These are phyloP conservation scores for Ballota nigra DNA, from an alignment of 257 asterid species.

Conservation along the genomic window DNA sequence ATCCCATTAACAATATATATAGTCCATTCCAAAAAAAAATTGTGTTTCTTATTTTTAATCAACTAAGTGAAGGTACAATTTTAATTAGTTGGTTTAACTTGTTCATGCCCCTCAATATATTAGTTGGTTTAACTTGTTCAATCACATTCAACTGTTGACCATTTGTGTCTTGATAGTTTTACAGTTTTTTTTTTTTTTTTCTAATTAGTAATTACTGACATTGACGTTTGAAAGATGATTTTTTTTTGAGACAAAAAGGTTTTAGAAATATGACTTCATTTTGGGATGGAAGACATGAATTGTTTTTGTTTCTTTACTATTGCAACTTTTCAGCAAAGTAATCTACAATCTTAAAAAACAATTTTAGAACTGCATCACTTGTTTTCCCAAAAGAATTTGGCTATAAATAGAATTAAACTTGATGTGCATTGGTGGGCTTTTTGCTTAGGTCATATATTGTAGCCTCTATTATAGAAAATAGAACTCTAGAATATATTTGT, in stretches of 20 bases:
- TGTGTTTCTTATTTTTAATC: background rate
- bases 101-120: background rate
- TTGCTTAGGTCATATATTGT: background rate
- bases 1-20: background rate
- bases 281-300: background rate
- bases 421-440: background rate
- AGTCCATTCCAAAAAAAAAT: background rate
- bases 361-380: constrained; percentile 9
- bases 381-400: background rate
- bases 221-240: background rate
- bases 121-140: background rate
- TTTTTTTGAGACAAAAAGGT: background rate
- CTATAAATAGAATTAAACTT: background rate
- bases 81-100: background rate
- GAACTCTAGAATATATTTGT: background rate
- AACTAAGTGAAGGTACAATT: background rate
- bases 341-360: background rate
- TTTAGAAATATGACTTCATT: background rate
- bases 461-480: background rate
- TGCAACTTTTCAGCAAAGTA: background rate
- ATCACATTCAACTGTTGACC: background rate
- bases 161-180: background rate
- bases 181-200: background rate
- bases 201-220: too few species aligned
- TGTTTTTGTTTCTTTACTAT: background rate